Base-by-base conservation (phyloP, 371 early-diverging fungal species). In the Rhizopus microsporus region DNA sequence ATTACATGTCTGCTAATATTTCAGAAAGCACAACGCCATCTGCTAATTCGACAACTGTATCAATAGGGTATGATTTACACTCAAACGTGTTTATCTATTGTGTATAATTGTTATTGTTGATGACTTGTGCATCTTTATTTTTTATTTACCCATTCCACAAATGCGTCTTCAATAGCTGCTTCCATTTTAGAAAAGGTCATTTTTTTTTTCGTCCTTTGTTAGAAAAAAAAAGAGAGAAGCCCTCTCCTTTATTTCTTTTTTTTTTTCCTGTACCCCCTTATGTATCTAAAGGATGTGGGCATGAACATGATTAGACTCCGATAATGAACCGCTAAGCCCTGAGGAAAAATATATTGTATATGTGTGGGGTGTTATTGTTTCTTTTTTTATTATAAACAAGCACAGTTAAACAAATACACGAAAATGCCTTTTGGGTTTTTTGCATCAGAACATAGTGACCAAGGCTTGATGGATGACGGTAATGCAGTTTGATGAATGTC, bases 1-100 rank as follows among this genome's bases (percentile, higher is more conserved):
- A 84, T 82, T 86, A 94, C 95, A 96, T 89, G 60, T 91, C 90
- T 9, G 82, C 71, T 16, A 93, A 84, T 35, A 94, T 82, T 53
- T 93, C 92, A 45, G 88, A 87, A 30, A 96, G 72, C 6, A 91
- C 76, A 51, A 84, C 81, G 38, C 93, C 92, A 69, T 94, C 94
- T 51, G 86, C 74, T 40, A 94, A 84, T 76, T 94, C 96, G 38
- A 81, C 78, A 29, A 90, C 77, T 47, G 76, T 76, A 54, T 77
- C 76, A 51, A 87, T 84, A 17, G 80, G 78, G 47, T 80, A 72
- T 17, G 87, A 81, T 51, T 91, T 78, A 60, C 71, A 67, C 9
- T 76, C 81, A 69, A 92, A 91, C 6, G 91, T 88, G 59, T 88
- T 89, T 59, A 91, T 83, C 92, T 89, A 72, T 6, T 37, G 16